These are phyloP conservation scores for Mortierella sp. DNA, from an alignment of 371 early-diverging fungal genomes.

Conservation along the genomic window DNA sequence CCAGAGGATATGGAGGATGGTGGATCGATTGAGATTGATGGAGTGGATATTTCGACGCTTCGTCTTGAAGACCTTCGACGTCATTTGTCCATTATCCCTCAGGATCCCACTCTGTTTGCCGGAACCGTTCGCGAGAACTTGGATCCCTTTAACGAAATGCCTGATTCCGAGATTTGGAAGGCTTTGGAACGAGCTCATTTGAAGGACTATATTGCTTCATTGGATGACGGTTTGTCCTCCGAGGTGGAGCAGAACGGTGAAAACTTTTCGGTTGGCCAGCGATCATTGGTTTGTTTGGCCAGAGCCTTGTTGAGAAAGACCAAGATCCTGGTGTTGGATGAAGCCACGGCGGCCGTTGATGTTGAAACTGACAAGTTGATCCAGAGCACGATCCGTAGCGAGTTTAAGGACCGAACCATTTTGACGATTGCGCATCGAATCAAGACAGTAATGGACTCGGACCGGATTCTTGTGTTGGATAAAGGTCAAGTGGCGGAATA, in stretches of 20 bases:
- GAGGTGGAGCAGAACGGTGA: constrained; percentile 56
- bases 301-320: constrained; percentile 60
- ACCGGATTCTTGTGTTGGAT: constrained; percentile 57
- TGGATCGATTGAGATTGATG: constrained; percentile 78
- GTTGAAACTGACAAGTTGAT: constrained; percentile 70
- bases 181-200: constrained; percentile 64
- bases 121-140: constrained; percentile 67
- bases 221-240: constrained; percentile 54
- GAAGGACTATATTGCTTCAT: constrained; percentile 54
- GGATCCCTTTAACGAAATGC: constrained; percentile 68
- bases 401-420: constrained; percentile 69
- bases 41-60: constrained; percentile 81
- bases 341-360: constrained; percentile 73
- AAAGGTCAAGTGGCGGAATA: constrained; percentile 49
- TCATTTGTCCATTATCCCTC: constrained; percentile 90
- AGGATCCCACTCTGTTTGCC: constrained; percentile 94
- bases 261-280: constrained; percentile 68
- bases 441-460: constrained; percentile 63
- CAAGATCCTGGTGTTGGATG: constrained; percentile 65
- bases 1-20: constrained; percentile 5
- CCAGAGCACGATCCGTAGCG: constrained; percentile 69
- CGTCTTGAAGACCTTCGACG: constrained; percentile 82
- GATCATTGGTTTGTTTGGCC: constrained; percentile 67
- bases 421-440: constrained; percentile 77
- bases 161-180: constrained; percentile 67